These are phyloP conservation scores for Quercus wislizeni DNA, from an alignment of 306 rosid genomes.

Conservation along the genomic window DNA sequence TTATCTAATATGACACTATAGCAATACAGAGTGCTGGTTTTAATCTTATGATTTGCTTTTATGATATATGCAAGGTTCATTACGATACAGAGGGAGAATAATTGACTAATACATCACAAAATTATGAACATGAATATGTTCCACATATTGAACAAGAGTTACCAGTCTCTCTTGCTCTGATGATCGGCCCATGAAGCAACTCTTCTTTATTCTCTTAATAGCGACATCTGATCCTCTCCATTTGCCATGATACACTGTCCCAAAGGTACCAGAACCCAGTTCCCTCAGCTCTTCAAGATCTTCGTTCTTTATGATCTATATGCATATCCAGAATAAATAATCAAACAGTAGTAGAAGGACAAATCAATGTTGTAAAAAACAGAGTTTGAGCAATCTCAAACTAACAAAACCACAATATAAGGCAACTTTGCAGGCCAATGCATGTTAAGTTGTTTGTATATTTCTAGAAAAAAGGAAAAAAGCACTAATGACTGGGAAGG, in stretches of 20 bases:
- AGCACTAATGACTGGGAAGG: background rate
- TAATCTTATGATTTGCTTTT: background rate
- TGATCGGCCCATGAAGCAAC: constrained; percentile 82
- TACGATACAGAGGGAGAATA: background rate
- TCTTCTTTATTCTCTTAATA: constrained; percentile 90
- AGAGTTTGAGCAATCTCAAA: background rate
- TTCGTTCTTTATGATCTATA: constrained; percentile 73
- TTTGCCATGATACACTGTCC: constrained; percentile 94
- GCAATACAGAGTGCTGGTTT: background rate
- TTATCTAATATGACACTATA: constrained; percentile 4
- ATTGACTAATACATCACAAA: background rate
- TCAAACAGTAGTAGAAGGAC: constrained; percentile 9
- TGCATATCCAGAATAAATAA: constrained; percentile 34
- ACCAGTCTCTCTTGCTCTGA: constrained; percentile 97
- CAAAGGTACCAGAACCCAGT: constrained; percentile 91
- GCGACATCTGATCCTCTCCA: constrained; percentile 98
- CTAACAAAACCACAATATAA: background rate
- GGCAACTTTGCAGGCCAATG: background rate
- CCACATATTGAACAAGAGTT: constrained; percentile 24
- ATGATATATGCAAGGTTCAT: background rate
- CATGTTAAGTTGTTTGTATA: background rate
- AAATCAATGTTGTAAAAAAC: background rate
- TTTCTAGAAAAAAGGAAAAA: background rate
- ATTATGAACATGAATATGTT: constrained; percentile 1
- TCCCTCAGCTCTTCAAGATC: constrained; percentile 93